A percentile compares a stretch with the other conserved stretches of the same genome.
phyloP scores from a whole-genome alignment of 768 basidiomycete genomes.

The Agaricus blazei region DNA sequence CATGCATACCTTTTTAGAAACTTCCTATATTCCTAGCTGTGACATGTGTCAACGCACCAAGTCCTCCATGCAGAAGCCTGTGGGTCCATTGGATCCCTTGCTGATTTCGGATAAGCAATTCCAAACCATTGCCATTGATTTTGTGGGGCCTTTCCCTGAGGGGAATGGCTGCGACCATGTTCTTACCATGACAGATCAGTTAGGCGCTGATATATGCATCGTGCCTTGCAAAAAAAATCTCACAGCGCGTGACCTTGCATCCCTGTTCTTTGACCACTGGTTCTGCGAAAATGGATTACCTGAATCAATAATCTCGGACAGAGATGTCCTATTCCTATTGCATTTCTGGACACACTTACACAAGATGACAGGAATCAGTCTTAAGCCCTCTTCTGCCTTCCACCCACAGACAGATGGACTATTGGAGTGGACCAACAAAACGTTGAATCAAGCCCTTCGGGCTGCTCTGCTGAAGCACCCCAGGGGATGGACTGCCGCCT shows the following conservation, averaged over 20 bases:
- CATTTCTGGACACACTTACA: slow-evolving; percentile 18
- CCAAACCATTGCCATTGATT: slow-evolving; percentile 3
- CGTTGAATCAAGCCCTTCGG: slow-evolving; percentile 17
- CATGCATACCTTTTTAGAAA: slow-evolving; percentile 28
- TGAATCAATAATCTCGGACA: slow-evolving; percentile 22
- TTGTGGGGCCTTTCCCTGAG: neutral
- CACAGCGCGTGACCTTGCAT: slow-evolving; percentile 4
- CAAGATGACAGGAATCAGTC: neutral
- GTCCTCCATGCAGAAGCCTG: slow-evolving; percentile 14
- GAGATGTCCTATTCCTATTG: slow-evolving; percentile 19
- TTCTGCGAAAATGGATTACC: slow-evolving; percentile 27
- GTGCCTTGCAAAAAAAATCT: neutral
- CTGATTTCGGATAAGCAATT: neutral
- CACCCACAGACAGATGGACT: slow-evolving; percentile 15
- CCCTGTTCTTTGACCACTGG: slow-evolving; percentile 19
- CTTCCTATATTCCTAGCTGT: slow-evolving; percentile 28
- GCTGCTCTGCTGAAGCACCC: slow-evolving; percentile 19
- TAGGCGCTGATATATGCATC: slow-evolving; percentile 10
- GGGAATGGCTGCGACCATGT: slow-evolving; percentile 17
- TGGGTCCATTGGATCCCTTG: slow-evolving; percentile 26
- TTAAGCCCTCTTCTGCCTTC: neutral
- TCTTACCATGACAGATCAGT: slow-evolving; percentile 5
- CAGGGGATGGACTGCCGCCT: slow-evolving; percentile 18
- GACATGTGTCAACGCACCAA: slow-evolving; percentile 34
- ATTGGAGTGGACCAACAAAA: slow-evolving; percentile 22